phyloP scores from a whole-genome alignment of 1,284 basidiomycete genomes.

The Ceratobasidium sp. region DNA sequence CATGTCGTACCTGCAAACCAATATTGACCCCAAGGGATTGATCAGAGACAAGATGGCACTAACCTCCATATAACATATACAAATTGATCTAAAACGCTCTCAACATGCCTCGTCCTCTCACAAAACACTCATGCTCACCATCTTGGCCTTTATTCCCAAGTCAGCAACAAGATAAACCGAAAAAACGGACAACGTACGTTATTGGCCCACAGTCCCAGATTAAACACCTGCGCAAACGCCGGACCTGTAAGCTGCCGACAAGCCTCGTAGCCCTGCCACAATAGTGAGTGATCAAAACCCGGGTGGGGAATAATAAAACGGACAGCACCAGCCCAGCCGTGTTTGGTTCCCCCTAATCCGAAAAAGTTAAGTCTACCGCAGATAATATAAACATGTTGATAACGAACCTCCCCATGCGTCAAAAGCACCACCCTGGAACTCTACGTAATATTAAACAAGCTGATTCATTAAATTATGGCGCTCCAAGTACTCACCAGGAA shows the following conservation, averaged over 20 bases:
- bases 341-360: slow-evolving; percentile 37
- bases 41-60: background rate
- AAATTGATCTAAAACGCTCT: slow-evolving; percentile 61
- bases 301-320: background rate
- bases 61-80: slow-evolving; percentile 74
- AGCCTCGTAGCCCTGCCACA: slow-evolving; percentile 58
- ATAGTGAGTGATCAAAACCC: slow-evolving; percentile 10
- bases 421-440: slow-evolving; percentile 67
- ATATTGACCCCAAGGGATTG: slow-evolving; percentile 10
- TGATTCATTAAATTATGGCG: slow-evolving; percentile 50
- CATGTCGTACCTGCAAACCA: slow-evolving; percentile 70
- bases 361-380: background rate
- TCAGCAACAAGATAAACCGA: background rate
- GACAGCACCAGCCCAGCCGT: slow-evolving; percentile 46
- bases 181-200: slow-evolving; percentile 64
- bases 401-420: slow-evolving; percentile 64
- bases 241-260: slow-evolving; percentile 71
- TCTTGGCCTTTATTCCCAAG: slow-evolving; percentile 20
- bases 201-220: slow-evolving; percentile 76
- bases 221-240: slow-evolving; percentile 78
- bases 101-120: background rate
- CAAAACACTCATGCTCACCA: background rate
- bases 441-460: background rate
- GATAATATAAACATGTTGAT: background rate
- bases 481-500: slow-evolving; percentile 58